Percentiles rank a stretch among this genome's conserved stretches.
phyloP scores from a whole-genome alignment of 2,329 filamentous ascomycete species.

The Apiospora kogelbergensis region DNA sequence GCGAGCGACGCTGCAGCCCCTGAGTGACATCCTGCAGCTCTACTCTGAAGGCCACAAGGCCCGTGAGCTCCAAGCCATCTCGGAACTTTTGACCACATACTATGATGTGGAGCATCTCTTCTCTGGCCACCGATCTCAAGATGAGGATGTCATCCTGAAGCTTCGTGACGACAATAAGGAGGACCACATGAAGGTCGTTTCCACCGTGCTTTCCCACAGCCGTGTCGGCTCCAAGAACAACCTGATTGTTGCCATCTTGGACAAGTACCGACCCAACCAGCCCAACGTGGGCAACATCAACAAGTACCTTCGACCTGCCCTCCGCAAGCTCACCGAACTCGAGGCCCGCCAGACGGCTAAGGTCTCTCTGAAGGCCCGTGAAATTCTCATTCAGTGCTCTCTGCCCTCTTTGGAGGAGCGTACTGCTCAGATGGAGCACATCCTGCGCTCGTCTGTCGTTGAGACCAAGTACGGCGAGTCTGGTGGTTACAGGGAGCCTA shows the following conservation, averaged over 20 bases:
- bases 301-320: slow-evolving; percentile 80
- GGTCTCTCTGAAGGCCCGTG: slow-evolving; percentile 94
- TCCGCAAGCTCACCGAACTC: slow-evolving; percentile 87
- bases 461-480: slow-evolving; percentile 98
- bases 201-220: slow-evolving; percentile 91
- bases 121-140: slow-evolving; percentile 78
- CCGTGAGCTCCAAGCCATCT: slow-evolving; percentile 84
- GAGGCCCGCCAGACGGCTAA: slow-evolving; percentile 85
- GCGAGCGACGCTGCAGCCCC: slow-evolving; percentile 69
- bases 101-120: slow-evolving; percentile 84
- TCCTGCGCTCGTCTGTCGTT: slow-evolving; percentile 89
- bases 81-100: slow-evolving; percentile 77
- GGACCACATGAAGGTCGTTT: slow-evolving; percentile 79
- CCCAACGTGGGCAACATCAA: slow-evolving; percentile 84
- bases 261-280: slow-evolving; percentile 93
- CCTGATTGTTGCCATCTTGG: slow-evolving; percentile 84
- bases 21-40: slow-evolving; percentile 73
- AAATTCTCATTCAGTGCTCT: slow-evolving; percentile 95
- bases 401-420: slow-evolving; percentile 95
- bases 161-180: slow-evolving; percentile 97
- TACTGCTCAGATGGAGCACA: slow-evolving; percentile 96
- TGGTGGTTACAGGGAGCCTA: slow-evolving; percentile 93
- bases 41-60: slow-evolving; percentile 88
- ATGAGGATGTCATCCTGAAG: slow-evolving; percentile 90
- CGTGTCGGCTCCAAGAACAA: slow-evolving; percentile 93